phyloP scores from a whole-genome alignment of 2,329 filamentous ascomycete species.

The Alternaria sp. region DNA sequence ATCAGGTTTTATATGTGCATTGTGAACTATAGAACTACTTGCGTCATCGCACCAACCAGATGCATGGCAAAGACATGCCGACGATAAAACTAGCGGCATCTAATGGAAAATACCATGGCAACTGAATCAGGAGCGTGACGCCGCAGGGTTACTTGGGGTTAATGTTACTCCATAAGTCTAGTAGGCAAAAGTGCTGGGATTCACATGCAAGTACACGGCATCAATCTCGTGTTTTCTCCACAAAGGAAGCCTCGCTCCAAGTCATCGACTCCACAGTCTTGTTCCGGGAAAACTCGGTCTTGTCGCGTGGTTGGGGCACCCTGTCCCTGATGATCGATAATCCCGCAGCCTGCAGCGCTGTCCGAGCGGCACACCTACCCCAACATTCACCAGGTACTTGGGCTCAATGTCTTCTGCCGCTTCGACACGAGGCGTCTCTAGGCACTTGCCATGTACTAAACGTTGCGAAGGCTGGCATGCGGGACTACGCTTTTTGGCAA shows the following conservation, averaged over 20 bases:
- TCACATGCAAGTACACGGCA: not conserved
- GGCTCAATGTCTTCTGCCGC: not conserved
- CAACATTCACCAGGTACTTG: conserved; percentile 1
- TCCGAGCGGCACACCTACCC: conserved; percentile 1
- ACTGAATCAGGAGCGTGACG: not conserved
- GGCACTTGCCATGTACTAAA: not conserved
- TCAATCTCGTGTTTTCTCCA: conserved; percentile 13
- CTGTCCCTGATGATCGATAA: conserved; percentile 11
- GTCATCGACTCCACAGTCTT: conserved; percentile 14
- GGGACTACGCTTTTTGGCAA: conserved; percentile 20
- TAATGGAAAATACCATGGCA: not conserved
- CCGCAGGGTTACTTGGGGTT: not conserved
- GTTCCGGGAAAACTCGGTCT: conserved; percentile 5
- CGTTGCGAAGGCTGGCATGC: not conserved
- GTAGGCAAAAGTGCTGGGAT: not conserved
- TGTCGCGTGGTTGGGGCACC: conserved; percentile 8
- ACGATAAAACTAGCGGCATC: not conserved
- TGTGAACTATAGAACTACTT: not conserved
- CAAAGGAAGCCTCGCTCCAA: conserved; percentile 9
- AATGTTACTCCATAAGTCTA: conserved; percentile 1
- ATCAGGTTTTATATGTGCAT: not conserved
- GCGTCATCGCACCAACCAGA: not conserved
- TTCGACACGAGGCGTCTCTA: conserved; percentile 6
- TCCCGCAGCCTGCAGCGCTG: not conserved
- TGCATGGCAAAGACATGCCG: not conserved